A percentile compares a stretch with the other conserved stretches of the same genome.
These are phyloP conservation scores for Trypanosomatidae sp. DNA, from an alignment of 208 protist species.

Conservation along the genomic window DNA sequence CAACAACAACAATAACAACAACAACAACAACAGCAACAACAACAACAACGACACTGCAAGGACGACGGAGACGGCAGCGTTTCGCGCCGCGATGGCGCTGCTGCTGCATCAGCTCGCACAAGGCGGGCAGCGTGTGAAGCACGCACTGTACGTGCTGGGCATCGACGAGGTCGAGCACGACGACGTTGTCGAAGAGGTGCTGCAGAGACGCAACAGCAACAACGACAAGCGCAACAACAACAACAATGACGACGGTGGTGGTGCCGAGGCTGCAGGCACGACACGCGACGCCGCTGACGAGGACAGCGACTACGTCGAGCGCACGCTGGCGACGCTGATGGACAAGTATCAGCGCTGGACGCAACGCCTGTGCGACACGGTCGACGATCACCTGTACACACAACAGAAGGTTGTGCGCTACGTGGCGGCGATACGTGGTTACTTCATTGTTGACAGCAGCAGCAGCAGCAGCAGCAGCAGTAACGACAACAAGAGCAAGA, in stretches of 20 bases:
- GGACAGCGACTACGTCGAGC: conserved; percentile 22
- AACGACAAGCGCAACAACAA: not conserved
- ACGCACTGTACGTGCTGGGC: conserved; percentile 49
- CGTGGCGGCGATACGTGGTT: conserved; percentile 55
- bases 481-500: no score
- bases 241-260: not conserved
- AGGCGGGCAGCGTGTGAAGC: conserved; percentile 41
- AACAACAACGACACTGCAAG: not conserved
- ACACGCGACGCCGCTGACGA: not conserved
- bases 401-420: conserved; percentile 76
- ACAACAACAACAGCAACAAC: conserved; percentile 1
- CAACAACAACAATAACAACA: no score
- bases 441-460: conserved; percentile 31
- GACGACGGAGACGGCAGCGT: conserved; percentile 8
- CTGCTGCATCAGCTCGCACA: conserved; percentile 41
- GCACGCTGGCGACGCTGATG: conserved; percentile 51
- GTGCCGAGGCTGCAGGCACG: not conserved
- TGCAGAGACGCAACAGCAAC: conserved; percentile 6
- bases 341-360: conserved; percentile 79
- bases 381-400: conserved; percentile 69
- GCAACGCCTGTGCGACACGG: conserved; percentile 51
- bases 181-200: conserved; percentile 47
- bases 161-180: conserved; percentile 61
- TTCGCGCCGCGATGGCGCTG: conserved; percentile 41
- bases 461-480: no score